Evolutionary conservation across 176 grass and related monocot genomes (phyloP).

Genomic region (Tillandsia fasciculata): DNA sequence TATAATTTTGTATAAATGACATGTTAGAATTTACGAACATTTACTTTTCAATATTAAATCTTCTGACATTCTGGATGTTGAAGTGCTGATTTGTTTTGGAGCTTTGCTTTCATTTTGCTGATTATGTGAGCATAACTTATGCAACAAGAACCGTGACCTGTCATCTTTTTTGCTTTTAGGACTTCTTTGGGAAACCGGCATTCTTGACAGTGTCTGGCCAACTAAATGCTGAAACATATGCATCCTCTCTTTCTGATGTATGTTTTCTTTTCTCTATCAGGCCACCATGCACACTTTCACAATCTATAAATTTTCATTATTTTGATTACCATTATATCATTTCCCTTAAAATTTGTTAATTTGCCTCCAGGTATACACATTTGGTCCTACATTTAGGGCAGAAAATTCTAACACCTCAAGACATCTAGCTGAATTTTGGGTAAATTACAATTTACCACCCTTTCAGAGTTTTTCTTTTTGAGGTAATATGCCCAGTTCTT

Average conservation of each 20-base stretch:
- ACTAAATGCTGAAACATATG: conserved; percentile 93
- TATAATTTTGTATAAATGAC: no score
- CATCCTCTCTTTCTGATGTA: conserved; percentile 93
- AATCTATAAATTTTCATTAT: neutral
- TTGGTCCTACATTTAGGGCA: conserved; percentile 97
- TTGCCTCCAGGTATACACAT: conserved; percentile 81
- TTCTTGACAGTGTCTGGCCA: conserved; percentile 96
- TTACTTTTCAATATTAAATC: no score
- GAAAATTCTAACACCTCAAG: conserved; percentile 99
- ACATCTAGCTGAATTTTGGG: conserved; percentile 99
- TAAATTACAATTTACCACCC: conserved; percentile 31
- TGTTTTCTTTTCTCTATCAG: conserved; percentile 21
- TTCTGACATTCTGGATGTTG: neutral
- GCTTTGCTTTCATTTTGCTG: neutral
- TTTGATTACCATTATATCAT: neutral
- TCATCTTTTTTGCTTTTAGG: conserved; percentile 44
- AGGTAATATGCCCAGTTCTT: neutral
- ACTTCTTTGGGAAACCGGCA: conserved; percentile 98
- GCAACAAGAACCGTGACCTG: conserved; percentile 6
- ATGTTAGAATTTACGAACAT: no score
- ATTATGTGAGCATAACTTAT: conserved; percentile 4
- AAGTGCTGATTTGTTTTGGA: neutral
- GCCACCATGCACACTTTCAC: neutral
- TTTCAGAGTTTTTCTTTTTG: neutral
- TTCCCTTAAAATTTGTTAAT: conserved; percentile 8